These are phyloP conservation scores for Candida palmyrensis DNA, from an alignment of 805 yeast genomes.

Conservation along the genomic window DNA sequence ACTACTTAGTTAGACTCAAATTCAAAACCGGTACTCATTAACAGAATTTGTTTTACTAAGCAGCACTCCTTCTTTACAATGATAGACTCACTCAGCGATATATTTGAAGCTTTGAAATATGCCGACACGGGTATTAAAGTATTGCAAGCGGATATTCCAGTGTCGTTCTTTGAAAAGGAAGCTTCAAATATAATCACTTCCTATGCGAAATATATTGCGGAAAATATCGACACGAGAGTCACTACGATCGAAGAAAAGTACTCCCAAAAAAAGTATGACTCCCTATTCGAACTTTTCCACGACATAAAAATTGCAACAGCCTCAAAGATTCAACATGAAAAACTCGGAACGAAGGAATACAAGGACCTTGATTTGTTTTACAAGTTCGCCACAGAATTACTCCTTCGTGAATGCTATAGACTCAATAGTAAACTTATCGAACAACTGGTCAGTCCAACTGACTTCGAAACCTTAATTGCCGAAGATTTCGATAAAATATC, in stretches of 20 bases:
- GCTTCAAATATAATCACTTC: slow-evolving; percentile 41
- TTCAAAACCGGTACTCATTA: no score
- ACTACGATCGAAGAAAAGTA: slow-evolving; percentile 43
- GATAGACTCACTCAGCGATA: no score
- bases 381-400: slow-evolving; percentile 55
- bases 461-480: slow-evolving; percentile 39
- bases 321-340: slow-evolving; percentile 40
- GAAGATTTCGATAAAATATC: slow-evolving; percentile 61
- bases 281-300: slow-evolving; percentile 57
- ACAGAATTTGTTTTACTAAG: no score
- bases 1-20: no score
- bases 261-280: slow-evolving; percentile 33
- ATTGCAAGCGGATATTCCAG: slow-evolving; percentile 32
- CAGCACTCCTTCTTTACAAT: no score
- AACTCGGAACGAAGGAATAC: slow-evolving; percentile 47
- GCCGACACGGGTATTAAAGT: slow-evolving; percentile 21
- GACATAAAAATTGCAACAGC: slow-evolving; percentile 59
- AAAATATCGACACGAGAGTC: slow-evolving; percentile 13
- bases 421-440: slow-evolving; percentile 25
- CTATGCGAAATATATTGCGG: slow-evolving; percentile 30
- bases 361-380: slow-evolving; percentile 55
- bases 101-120: slow-evolving; percentile 19
- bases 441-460: slow-evolving; percentile 18
- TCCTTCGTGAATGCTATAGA: slow-evolving; percentile 56
- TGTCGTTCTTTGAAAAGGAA: slow-evolving; percentile 40